Conservation (phyloP, 1,139 yeast species). For the Candida smagusa region DNA sequence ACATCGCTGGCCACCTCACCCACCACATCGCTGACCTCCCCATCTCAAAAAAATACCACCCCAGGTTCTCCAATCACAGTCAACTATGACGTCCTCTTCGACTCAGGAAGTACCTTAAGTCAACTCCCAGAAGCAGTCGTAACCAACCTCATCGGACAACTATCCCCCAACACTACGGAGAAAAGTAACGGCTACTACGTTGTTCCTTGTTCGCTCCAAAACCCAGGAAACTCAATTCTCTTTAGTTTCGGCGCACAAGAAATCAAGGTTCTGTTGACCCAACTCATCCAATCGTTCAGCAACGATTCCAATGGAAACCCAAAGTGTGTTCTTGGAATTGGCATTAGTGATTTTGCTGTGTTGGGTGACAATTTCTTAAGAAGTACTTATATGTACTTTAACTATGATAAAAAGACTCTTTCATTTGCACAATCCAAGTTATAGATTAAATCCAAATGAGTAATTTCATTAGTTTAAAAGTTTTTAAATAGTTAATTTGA, state of each 20-base stretch:
- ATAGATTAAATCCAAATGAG: too few relatives aligned
- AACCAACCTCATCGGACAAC: slow-evolving; percentile 13
- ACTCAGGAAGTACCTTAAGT: slow-evolving; percentile 40
- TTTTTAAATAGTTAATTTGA: too few relatives aligned
- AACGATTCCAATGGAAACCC: slow-evolving; percentile 9
- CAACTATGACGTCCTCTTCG: slow-evolving; percentile 26
- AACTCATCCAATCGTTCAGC: slow-evolving; percentile 19
- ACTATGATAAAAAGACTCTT: slow-evolving; percentile 35
- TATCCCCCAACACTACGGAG: slow-evolving; percentile 19
- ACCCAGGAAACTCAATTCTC: slow-evolving; percentile 20
- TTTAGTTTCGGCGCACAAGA: slow-evolving; percentile 24
- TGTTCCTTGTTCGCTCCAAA: slow-evolving; percentile 29
- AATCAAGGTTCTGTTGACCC: slow-evolving; percentile 25
- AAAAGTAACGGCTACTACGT: slow-evolving; percentile 19
- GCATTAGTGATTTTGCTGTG: slow-evolving; percentile 14
- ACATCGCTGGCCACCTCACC: background rate
- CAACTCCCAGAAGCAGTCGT: slow-evolving; percentile 18
- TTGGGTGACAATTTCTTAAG: slow-evolving; percentile 40
- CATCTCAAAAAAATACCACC: slow-evolving; percentile 4
- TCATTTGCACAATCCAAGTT: slow-evolving; percentile 34
- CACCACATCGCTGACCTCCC: background rate
- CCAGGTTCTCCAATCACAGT: slow-evolving; percentile 4
- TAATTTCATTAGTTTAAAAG: too few relatives aligned
- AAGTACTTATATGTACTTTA: slow-evolving; percentile 34
- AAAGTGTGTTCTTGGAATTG: slow-evolving; percentile 16